phyloP scores from a whole-genome alignment of 176 grass and related monocot genomes.

The Panicum miliaceum region DNA sequence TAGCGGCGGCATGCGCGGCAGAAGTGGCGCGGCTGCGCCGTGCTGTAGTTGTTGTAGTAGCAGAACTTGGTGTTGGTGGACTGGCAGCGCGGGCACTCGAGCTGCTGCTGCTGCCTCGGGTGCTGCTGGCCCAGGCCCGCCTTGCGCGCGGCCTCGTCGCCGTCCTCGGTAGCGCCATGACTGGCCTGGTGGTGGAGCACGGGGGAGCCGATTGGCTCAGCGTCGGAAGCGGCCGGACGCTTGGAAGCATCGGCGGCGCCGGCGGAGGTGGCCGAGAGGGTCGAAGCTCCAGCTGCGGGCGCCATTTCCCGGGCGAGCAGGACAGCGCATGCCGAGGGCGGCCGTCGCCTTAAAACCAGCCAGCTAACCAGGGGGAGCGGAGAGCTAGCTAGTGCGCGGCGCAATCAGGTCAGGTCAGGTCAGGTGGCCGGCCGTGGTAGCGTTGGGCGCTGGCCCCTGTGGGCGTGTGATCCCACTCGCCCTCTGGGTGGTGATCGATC shows the following conservation, averaged over 20 bases:
- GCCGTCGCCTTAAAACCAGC: constrained; percentile 4
- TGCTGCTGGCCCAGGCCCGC: not conserved
- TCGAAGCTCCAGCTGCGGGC: constrained; percentile 37
- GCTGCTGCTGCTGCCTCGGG: constrained; percentile 31
- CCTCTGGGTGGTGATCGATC: not conserved
- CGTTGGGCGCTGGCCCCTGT: no score
- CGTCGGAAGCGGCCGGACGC: constrained; percentile 28
- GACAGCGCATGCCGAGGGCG: constrained; percentile 38
- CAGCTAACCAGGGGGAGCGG: not conserved
- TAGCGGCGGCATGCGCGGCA: constrained; percentile 86
- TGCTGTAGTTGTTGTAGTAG: constrained; percentile 99
- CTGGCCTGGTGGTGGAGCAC: not conserved
- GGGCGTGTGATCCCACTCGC: not conserved
- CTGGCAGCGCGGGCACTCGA: constrained; percentile 78
- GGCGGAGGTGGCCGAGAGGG: constrained; percentile 16
- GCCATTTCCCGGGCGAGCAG: constrained; percentile 40
- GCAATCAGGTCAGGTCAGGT: not conserved
- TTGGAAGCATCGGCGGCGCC: constrained; percentile 2
- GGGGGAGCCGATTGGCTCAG: constrained; percentile 12
- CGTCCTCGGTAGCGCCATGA: no score
- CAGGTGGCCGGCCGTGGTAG: not conserved
- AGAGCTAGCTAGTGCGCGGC: not conserved
- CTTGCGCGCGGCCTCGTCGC: not conserved
- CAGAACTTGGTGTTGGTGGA: constrained; percentile 96
- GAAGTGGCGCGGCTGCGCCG: constrained; percentile 83